Evolutionary conservation across 331 rosid genomes (phyloP), one percentile per base, ranked within the genome.

Genomic region (Erythrophleum ivorense): DNA sequence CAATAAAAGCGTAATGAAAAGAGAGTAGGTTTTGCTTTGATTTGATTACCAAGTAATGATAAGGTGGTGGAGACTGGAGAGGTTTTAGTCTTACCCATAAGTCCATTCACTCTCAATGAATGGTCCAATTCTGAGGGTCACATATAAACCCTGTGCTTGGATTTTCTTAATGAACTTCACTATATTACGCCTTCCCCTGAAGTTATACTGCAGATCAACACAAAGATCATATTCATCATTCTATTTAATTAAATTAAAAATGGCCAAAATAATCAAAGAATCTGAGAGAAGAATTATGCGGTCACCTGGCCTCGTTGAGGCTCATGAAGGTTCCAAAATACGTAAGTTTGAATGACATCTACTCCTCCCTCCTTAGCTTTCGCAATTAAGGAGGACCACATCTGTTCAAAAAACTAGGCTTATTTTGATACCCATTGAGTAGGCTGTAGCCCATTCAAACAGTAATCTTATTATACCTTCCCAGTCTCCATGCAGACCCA

Each of bases 281-380:
- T 62, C 43, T 79, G 58, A n/a, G 33, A 67, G 24, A 57, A 21
- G 49, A 18, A 55, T 71, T 46, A 29, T 77, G 36, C 31, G 59
- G 55, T 77, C 24, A 90, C 98, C 89, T 85, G 85, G 75, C 90
- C 98, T 82, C 81, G 85, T 64, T 71, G 87, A 80, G 93, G 95
- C 69, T 95, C 98, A 36, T 95, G 97, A 83, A 93, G 89, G 86
- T 95, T 95, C 98, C 98, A 95, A 85, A 95, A 95, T 50, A 93
- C 98, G 38, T 93, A 90, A 38, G 98, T 95, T 84, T 93, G 91
- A 81, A 95, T 91, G 52, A 87, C 97, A 73, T 91, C 93, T 79
- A 95, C 46, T 64, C 98, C 98, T n/a, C 98, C 98, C 82, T 85
- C 87, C 82, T 87, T 93, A 49, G 98, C 98, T 82, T 89, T 91